These are phyloP conservation scores for Monosporascus sp. DNA, from an alignment of 2,329 filamentous ascomycete genomes.

Conservation along the genomic window DNA sequence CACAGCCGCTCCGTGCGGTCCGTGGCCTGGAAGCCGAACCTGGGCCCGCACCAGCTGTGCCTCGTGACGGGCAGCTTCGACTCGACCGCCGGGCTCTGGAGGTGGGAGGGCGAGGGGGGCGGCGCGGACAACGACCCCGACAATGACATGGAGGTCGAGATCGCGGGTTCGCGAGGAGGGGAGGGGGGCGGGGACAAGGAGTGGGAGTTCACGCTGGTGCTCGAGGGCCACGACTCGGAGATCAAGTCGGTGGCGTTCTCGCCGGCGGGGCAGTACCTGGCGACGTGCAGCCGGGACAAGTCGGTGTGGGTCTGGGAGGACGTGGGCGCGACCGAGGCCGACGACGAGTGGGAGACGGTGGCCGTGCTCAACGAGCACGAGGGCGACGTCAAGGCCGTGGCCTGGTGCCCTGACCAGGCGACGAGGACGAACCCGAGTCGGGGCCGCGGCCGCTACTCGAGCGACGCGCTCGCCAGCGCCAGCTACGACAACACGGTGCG, in stretches of 20 bases:
- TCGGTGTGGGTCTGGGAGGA: conserved; percentile 99
- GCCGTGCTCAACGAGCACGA: conserved; percentile 93
- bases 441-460: conserved; percentile 42
- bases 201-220: conserved; percentile 86
- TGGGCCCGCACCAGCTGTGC: conserved; percentile 59
- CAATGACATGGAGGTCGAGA: conserved; percentile 37
- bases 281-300: conserved; percentile 89
- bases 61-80: conserved; percentile 93
- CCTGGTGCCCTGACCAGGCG: conserved; percentile 71
- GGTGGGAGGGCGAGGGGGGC: conserved; percentile 43
- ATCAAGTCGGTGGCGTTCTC: conserved; percentile 77
- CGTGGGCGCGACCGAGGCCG: conserved; percentile 63
- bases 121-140: conserved; percentile 31
- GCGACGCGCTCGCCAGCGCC: conserved; percentile 77
- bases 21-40: conserved; percentile 79
- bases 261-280: conserved; percentile 70
- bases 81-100: conserved; percentile 82
- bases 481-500: conserved; percentile 92
- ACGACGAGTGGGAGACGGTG: conserved; percentile 95
- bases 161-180: conserved; percentile 16
- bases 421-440: conserved; percentile 37
- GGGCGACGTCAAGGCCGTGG: conserved; percentile 89
- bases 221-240: conserved; percentile 94
- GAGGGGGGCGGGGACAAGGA: conserved; percentile 50
- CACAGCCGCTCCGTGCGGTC: conserved; percentile 87